Evolutionary conservation across 768 basidiomycete species (phyloP).

Genomic region (Gymnopilus dilepis): DNA sequence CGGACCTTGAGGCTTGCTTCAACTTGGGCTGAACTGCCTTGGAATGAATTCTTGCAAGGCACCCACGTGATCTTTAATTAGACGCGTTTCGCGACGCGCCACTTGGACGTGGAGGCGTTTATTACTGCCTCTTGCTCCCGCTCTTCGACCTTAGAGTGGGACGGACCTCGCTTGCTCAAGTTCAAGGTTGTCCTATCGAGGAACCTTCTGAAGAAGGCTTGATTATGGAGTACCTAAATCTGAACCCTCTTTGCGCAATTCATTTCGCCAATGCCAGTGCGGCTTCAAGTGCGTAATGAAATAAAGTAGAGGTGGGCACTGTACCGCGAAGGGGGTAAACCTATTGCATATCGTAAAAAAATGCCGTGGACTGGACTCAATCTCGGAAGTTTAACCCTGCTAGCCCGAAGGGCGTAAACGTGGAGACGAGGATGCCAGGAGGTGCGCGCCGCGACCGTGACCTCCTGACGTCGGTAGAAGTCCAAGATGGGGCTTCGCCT

Average conservation of each 20-base stretch:
- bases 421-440: too few species aligned
- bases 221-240: too few species aligned
- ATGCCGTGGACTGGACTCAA: background rate
- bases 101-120: background rate
- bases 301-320: too few species aligned
- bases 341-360: background rate
- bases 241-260: background rate
- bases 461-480: constrained; percentile 6
- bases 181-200: background rate
- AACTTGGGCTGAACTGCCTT: too few species aligned
- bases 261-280: background rate
- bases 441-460: background rate
- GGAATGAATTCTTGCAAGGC: background rate
- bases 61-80: constrained; percentile 12
- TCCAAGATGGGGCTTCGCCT: background rate
- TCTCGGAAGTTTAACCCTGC: background rate
- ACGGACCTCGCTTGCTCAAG: background rate
- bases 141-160: background rate
- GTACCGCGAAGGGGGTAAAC: background rate
- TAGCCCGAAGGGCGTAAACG: background rate
- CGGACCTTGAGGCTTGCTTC: too few species aligned
- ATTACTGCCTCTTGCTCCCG: background rate
- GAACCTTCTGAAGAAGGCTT: background rate
- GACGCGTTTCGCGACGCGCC: constrained; percentile 7
- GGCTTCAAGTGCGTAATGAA: background rate